Conservation (phyloP, 306 rosid genomes). For the Nissolia schottii region DNA sequence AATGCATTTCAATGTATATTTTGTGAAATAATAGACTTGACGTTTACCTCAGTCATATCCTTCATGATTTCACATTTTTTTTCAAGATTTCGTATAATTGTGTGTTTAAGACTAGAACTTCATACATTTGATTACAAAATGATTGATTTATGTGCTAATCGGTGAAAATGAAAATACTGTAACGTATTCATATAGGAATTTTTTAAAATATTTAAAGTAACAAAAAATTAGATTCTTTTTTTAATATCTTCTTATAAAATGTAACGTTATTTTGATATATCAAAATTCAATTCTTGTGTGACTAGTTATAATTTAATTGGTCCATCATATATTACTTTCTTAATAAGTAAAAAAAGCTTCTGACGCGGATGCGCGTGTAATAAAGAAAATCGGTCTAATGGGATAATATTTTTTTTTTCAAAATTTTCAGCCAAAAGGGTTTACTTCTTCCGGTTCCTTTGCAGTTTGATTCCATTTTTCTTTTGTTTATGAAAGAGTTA, state of each 20-base stretch:
- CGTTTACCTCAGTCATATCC: neutral
- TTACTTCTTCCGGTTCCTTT: neutral
- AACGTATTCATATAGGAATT: neutral
- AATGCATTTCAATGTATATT: too few relatives aligned
- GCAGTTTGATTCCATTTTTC: neutral
- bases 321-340: neutral
- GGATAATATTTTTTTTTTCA: neutral
- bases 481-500: neutral
- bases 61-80: too few relatives aligned
- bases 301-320: neutral
- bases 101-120: too few relatives aligned
- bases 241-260: neutral
- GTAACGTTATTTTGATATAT: neutral
- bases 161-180: neutral
- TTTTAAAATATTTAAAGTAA: neutral
- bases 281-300: neutral
- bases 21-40: neutral
- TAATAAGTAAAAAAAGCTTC: neutral
- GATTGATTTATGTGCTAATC: too few relatives aligned
- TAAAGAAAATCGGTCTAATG: neutral
- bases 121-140: too few relatives aligned
- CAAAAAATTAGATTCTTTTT: neutral
- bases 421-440: neutral
- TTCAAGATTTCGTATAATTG: too few relatives aligned
- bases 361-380: neutral